Base-by-base conservation (phyloP, 345 rosid genomes). In the Eucalyptus tenuipes region DNA sequence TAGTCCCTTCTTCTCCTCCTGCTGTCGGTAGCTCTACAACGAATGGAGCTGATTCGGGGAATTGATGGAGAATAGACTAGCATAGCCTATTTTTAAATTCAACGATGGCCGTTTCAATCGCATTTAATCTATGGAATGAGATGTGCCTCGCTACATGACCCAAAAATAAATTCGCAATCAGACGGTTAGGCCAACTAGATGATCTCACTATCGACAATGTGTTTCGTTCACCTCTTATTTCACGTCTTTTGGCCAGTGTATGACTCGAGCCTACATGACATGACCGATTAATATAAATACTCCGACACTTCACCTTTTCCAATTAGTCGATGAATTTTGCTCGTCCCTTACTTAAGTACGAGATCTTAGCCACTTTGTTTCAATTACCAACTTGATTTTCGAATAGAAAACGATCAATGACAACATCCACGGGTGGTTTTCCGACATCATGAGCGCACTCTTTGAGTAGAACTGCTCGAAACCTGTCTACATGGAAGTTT, bases 321-420 rank as follows among this genome's bases (percentile, higher is more conserved):
- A 0, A 13, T 61, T 0, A 3, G 8, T 10, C 3, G 3, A 24
- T 55, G 61, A 55, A 55, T 10, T 24, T 29, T 29, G 33, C 37
- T 2, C 10, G 10, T 4, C 75, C 18, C 75, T 64, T 9, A 31
- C 75, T 64, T 25, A 7, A 15, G 75, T 8, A 8, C 4, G 8
- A 61, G 68, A 61, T 29, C 68, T 13, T 61, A 12, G 80, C 80
- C 42, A 9, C 80, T 31, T 68, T 0, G 40, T 68, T 68, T 68
- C 22, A 33, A 33, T 33, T 5, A 68, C 24, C 20, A 16, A 31
- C 80, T 68, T 16, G 80, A 16, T 68, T 31, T 68, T 31, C 20
- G 42, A 33, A 33, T 71, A 18, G 25, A 5, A 33, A 33, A 37
- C 25, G 13, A 5, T 42, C 81, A 3, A 71, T 33, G 45, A 71